phyloP scores from a whole-genome alignment of 768 basidiomycete species.

The Tricholoma matsutake region DNA sequence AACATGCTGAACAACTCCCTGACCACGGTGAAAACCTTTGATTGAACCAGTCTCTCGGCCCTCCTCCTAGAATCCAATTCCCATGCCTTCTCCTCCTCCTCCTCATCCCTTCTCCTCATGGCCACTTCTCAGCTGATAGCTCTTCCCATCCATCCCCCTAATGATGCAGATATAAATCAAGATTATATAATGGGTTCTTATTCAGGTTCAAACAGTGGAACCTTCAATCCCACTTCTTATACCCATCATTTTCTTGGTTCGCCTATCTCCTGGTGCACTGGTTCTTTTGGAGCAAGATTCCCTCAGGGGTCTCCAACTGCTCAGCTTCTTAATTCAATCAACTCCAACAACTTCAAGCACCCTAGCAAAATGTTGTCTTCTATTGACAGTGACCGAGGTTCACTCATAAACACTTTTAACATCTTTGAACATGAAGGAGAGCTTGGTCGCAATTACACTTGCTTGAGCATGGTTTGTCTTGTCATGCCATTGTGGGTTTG shows the following conservation, averaged over 20 bases:
- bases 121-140: too few species aligned
- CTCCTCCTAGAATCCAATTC: neutral
- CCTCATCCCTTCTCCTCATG: too few species aligned
- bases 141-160: slow-evolving; percentile 26
- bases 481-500: too few species aligned
- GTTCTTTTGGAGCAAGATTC: slow-evolving; percentile 63
- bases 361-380: slow-evolving; percentile 43
- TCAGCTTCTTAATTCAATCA: slow-evolving; percentile 57
- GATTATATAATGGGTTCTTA: slow-evolving; percentile 50
- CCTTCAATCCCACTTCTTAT: slow-evolving; percentile 65
- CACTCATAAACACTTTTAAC: slow-evolving; percentile 63
- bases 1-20: neutral
- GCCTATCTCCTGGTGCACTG: slow-evolving; percentile 66
- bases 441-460: slow-evolving; percentile 83
- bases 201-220: slow-evolving; percentile 39
- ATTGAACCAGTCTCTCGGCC: neutral
- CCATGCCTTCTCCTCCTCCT: neutral
- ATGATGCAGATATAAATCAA: slow-evolving; percentile 14
- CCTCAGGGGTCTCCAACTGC: slow-evolving; percentile 63
- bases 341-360: slow-evolving; percentile 36
- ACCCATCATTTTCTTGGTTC: slow-evolving; percentile 68
- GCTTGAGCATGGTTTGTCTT: too few species aligned
- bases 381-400: slow-evolving; percentile 57
- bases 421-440: slow-evolving; percentile 71
- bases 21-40: neutral